These are phyloP conservation scores for Magnaporthiopsis poae DNA, from an alignment of 2,329 filamentous ascomycete species.

Conservation along the genomic window DNA sequence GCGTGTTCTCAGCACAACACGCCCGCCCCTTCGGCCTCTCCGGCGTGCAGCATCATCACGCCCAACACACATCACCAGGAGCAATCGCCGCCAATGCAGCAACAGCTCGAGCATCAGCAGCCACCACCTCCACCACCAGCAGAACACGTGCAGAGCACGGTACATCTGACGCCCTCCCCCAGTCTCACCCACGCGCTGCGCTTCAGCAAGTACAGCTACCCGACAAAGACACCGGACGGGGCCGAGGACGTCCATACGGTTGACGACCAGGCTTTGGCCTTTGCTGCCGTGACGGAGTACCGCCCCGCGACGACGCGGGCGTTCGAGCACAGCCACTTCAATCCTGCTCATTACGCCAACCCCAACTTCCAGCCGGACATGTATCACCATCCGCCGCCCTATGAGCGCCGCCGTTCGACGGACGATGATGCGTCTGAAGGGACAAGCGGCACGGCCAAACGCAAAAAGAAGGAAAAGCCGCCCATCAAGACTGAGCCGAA, in stretches of 20 bases:
- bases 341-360: slow-evolving; percentile 58
- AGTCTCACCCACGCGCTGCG: slow-evolving; percentile 30
- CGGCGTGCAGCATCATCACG: not conserved
- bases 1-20: not conserved
- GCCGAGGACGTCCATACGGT: not conserved
- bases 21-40: not conserved
- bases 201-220: slow-evolving; percentile 47
- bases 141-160: no score
- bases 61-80: not conserved
- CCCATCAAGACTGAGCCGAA: no score
- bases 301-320: slow-evolving; percentile 26
- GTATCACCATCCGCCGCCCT: slow-evolving; percentile 19
- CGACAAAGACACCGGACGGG: slow-evolving; percentile 12
- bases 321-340: slow-evolving; percentile 59
- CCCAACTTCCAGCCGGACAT: slow-evolving; percentile 50
- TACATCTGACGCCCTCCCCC: no score
- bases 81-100: no score
- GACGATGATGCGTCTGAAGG: no score
- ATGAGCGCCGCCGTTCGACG: no score
- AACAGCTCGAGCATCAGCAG: not conserved
- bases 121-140: no score
- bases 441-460: no score
- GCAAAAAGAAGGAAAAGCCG: no score
- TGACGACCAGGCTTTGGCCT: slow-evolving; percentile 15
- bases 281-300: not conserved